Evolutionary conservation across 164 flowering plant genomes (phyloP).

Genomic region (Chimonanthus praecox): DNA sequence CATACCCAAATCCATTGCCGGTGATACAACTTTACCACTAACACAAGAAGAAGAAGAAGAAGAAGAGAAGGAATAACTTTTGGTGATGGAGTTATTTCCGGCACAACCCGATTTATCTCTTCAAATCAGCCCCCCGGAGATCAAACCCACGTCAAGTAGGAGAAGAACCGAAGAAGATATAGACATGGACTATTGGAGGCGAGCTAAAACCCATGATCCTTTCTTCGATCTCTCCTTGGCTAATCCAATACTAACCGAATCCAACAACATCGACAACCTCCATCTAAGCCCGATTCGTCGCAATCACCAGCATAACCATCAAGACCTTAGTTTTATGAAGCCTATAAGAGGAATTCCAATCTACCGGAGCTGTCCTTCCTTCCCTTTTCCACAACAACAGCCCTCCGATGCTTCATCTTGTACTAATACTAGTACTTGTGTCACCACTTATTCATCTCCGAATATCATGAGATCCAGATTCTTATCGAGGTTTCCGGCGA

Average conservation of each 20-base stretch:
- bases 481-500: constrained; percentile 63
- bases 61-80: too few species aligned
- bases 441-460: constrained; percentile 22
- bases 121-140: constrained; percentile 88
- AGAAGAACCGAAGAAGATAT: constrained; percentile 37
- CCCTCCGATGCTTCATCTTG: constrained; percentile 22
- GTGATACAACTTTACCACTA: background rate
- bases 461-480: constrained; percentile 66
- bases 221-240: constrained; percentile 55
- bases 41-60: too few species aligned
- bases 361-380: constrained; percentile 47
- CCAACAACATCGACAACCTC: constrained; percentile 14
- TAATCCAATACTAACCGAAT: constrained; percentile 34
- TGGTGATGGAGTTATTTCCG: constrained; percentile 80
- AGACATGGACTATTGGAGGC: constrained; percentile 72
- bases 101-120: constrained; percentile 93
- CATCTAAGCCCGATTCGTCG: constrained; percentile 15
- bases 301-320: constrained; percentile 11
- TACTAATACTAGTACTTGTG: constrained; percentile 10
- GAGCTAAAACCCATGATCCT: constrained; percentile 34
- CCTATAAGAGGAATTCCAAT: constrained; percentile 93
- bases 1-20: background rate
- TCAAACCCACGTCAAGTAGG: constrained; percentile 44
- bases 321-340: constrained; percentile 47
- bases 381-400: constrained; percentile 34